Evolutionary conservation across 2,329 filamentous ascomycete species (phyloP), one percentile per base, ranked within the genome.

Genomic region (Diaporthe eres): DNA sequence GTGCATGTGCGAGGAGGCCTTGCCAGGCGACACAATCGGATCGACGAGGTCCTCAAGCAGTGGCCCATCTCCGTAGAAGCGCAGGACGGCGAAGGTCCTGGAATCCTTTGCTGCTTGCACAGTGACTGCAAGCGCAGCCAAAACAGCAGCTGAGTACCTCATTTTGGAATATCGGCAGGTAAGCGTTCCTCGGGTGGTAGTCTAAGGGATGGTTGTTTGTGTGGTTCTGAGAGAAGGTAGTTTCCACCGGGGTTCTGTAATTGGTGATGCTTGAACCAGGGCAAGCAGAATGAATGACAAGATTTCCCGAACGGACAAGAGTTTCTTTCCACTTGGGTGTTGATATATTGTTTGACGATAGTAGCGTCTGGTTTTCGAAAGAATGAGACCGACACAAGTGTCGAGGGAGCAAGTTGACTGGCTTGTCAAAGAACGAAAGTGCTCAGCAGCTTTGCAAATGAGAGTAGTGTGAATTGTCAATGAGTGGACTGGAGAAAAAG

Each of bases 71-170:
- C 92, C 92, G 81, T 91, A 90, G 87, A 95, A 94, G 80, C 90
- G 92, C 82, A 94, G 89, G 81, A 94, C 93, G 72, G 92, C 92
- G 79, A 93, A 91, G 58, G 91, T 91, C 74, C 89, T 86, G 5
- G 77, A 65, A 68, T 85, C 81, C 79, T 88, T 87, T 78, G 85
- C 85, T 42, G 81, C 86, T 81, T 72, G 61, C n/a, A 77, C 85
- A 47, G 84, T 82, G 76, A 85, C 81, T 67, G 84, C 82, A 49
- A 86, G 77, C 77, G 86, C 86, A 77, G 86, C 82, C 58, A 86
- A 74, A 71, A 68, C 3, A 34, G 58, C 5, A 12, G 51, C 13
- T 25, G 74, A 57, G 17, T 49, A 49, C 49, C 57, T 74, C 76
- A 77, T 77, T 28, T 19, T 34, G 55, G 19, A 44, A 37, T 57